phyloP scores from a whole-genome alignment of 1,139 yeast genomes.

The Blastobotrys persicus region DNA sequence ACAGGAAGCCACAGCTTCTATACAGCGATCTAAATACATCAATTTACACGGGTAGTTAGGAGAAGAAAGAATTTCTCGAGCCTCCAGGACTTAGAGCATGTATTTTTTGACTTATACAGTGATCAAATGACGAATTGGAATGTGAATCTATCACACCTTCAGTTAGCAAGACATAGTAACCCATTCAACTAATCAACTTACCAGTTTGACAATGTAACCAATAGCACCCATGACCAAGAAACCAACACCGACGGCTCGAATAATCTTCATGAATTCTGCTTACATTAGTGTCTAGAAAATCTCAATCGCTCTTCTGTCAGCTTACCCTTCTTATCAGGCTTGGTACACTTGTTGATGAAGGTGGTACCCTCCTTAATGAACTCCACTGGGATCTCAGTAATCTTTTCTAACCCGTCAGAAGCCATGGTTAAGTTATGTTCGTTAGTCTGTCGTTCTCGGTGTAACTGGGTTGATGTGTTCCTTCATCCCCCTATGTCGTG shows the following conservation, averaged over 20 bases:
- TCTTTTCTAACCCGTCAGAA: slow-evolving; percentile 56
- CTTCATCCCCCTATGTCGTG: not conserved
- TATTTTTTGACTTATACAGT: slow-evolving; percentile 51
- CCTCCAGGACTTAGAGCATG: not conserved
- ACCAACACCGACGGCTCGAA: slow-evolving; percentile 96
- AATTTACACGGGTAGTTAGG: not conserved
- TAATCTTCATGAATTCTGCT: slow-evolving; percentile 76
- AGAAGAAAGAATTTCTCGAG: no score
- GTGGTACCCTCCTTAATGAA: slow-evolving; percentile 89
- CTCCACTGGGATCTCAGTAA: slow-evolving; percentile 86
- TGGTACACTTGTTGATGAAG: slow-evolving; percentile 86
- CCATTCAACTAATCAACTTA: slow-evolving; percentile 25
- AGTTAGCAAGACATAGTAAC: not conserved
- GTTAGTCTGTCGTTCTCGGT: not conserved
- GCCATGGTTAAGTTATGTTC: slow-evolving; percentile 24
- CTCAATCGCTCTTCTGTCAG: slow-evolving; percentile 19
- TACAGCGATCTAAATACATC: not conserved
- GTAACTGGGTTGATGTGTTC: not conserved
- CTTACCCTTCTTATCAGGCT: slow-evolving; percentile 81
- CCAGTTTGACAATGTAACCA: slow-evolving; percentile 89
- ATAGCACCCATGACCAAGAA: slow-evolving; percentile 97
- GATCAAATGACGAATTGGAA: slow-evolving; percentile 95
- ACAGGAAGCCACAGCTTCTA: no score
- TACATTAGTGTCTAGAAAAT: not conserved
- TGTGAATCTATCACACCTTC: slow-evolving; percentile 54